phyloP scores from a whole-genome alignment of 495 filamentous ascomycete species.

The Daldinia vernicosa region DNA sequence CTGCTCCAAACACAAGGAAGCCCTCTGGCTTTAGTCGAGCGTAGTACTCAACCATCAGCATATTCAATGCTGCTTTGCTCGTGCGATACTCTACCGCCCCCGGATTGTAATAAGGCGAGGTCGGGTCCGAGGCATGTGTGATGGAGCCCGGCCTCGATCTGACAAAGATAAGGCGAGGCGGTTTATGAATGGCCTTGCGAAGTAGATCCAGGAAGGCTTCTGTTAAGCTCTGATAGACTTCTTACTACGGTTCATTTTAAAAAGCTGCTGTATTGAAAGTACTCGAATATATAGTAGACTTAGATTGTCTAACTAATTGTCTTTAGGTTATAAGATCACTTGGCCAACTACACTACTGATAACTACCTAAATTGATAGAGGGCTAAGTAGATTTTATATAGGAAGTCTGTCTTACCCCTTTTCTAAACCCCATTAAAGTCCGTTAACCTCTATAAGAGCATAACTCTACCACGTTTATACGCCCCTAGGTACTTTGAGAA shows the following conservation, averaged over 20 bases:
- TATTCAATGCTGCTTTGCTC: conserved; percentile 55
- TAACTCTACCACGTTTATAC: not conserved
- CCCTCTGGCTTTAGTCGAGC: conserved; percentile 30
- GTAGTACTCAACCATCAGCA: conserved; percentile 44
- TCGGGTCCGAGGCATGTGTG: conserved; percentile 35
- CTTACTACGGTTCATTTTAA: too few species aligned
- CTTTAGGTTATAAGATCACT: too few species aligned
- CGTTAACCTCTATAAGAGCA: not conserved
- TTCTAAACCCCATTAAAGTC: not conserved
- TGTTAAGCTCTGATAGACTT: conserved; percentile 42
- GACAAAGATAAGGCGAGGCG: conserved; percentile 37
- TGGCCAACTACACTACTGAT: too few species aligned
- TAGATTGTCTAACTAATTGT: too few species aligned
- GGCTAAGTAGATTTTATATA: too few species aligned
- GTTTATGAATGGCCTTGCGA: conserved; percentile 38
- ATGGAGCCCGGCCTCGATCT: conserved; percentile 51
- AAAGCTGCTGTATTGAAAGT: too few species aligned
- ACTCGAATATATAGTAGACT: too few species aligned
- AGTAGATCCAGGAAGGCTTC: conserved; percentile 56
- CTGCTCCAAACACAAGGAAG: conserved; percentile 27
- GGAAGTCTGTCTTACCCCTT: not conserved
- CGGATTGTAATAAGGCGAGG: conserved; percentile 17
- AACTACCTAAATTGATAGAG: too few species aligned
- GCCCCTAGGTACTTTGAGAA: not conserved
- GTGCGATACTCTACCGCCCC: conserved; percentile 40